Conservation (phyloP, 2,329 filamentous ascomycete species). For the Fusarium newnesense region DNA sequence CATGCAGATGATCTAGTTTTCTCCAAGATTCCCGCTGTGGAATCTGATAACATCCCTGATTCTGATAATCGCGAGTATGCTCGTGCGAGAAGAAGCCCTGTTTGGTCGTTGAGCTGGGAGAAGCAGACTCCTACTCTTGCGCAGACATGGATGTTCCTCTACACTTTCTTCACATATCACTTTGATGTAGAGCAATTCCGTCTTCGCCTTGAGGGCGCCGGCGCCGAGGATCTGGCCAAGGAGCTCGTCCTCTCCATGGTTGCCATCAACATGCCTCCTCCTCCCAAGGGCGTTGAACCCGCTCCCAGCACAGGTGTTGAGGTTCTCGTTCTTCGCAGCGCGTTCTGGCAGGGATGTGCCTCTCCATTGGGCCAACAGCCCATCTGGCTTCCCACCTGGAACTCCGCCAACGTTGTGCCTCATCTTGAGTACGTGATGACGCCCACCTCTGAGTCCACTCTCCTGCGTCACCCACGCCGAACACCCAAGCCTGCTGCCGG, state of each 20-base stretch:
- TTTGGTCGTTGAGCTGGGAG: constrained; percentile 56
- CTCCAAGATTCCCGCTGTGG: constrained; percentile 25
- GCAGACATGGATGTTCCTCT: constrained; percentile 61
- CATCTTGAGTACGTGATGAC: constrained; percentile 52
- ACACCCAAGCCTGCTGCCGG: constrained; percentile 74
- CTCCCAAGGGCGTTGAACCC: constrained; percentile 46
- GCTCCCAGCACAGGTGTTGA: constrained; percentile 44
- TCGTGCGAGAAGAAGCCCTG: constrained; percentile 58
- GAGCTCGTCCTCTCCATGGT: constrained; percentile 51
- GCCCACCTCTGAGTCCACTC: constrained; percentile 45
- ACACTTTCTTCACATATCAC: constrained; percentile 55
- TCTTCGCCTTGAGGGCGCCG: constrained; percentile 35
- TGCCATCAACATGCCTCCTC: constrained; percentile 56
- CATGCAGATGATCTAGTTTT: constrained; percentile 36
- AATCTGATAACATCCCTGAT: constrained; percentile 39
- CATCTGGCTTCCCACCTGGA: constrained; percentile 63
- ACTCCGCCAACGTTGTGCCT: constrained; percentile 46
- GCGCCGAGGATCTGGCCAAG: constrained; percentile 35
- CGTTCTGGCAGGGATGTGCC: constrained; percentile 75
- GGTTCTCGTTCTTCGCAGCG: constrained; percentile 57
- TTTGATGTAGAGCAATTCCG: constrained; percentile 39
- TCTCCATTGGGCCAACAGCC: constrained; percentile 72
- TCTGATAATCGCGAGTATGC: constrained; percentile 58
- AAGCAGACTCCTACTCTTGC: constrained; percentile 52
- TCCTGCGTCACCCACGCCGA: constrained; percentile 71